Conservation (phyloP, 805 yeast species). For the Saturnispora diversa region DNA sequence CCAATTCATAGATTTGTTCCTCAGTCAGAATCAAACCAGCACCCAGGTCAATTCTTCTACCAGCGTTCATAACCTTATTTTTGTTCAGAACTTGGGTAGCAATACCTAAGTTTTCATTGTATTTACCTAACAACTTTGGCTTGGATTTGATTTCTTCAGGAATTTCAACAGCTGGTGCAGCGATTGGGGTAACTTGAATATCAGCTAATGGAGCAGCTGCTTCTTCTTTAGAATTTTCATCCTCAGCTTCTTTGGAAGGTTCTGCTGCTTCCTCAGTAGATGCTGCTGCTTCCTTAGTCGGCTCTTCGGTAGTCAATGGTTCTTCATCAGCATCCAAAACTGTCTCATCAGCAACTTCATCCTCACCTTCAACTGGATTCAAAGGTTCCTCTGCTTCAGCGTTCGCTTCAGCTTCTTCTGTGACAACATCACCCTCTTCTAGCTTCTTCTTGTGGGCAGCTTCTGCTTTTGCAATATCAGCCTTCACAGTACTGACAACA, state of each 20-base stretch:
- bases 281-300: background rate
- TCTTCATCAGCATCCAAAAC: too few relatives aligned
- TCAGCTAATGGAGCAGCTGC: constrained; percentile 8
- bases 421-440: background rate
- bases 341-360: background rate
- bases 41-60: constrained; percentile 43
- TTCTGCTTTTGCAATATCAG: constrained; percentile 3
- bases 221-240: constrained; percentile 2
- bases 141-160: constrained; percentile 30
- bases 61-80: constrained; percentile 38
- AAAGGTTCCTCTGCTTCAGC: constrained; percentile 11
- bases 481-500: background rate
- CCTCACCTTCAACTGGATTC: constrained; percentile 1
- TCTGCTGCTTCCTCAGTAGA: constrained; percentile 12
- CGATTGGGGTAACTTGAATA: constrained; percentile 8
- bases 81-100: constrained; percentile 40
- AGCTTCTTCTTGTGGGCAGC: background rate
- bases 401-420: constrained; percentile 6
- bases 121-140: constrained; percentile 41
- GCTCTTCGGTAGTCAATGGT: background rate
- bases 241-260: constrained; percentile 11
- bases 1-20: constrained; percentile 47
- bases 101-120: constrained; percentile 41
- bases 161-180: constrained; percentile 22
- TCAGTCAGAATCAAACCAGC: constrained; percentile 48